phyloP scores from a whole-genome alignment of 2,329 filamentous ascomycete genomes.

The Pyrenophora teres region DNA sequence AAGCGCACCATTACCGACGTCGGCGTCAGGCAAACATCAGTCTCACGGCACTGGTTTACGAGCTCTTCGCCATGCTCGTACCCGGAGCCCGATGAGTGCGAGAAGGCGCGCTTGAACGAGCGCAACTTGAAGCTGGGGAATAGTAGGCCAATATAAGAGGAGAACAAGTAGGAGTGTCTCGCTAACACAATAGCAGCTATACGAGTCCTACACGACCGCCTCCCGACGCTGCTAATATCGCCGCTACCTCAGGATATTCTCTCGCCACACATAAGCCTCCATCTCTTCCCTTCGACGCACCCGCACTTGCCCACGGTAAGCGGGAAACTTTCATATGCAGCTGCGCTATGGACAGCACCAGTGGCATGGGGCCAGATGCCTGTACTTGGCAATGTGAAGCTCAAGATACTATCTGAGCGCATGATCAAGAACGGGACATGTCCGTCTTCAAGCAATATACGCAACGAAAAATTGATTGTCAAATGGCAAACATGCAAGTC shows the following conservation, averaged over 20 bases:
- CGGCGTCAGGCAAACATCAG: constrained; percentile 36
- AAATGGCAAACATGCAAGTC: constrained; percentile 77
- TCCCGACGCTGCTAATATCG: constrained; percentile 64
- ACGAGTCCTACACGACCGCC: constrained; percentile 63
- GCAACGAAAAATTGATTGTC: constrained; percentile 83
- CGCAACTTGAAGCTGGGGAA: constrained; percentile 66
- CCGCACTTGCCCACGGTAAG: constrained; percentile 91
- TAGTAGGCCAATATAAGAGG: constrained; percentile 51
- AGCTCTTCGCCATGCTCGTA: constrained; percentile 42
- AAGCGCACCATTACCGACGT: constrained; percentile 42
- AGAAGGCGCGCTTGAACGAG: constrained; percentile 60
- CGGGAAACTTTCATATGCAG: constrained; percentile 86
- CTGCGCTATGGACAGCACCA: constrained; percentile 93
- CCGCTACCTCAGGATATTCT: constrained; percentile 66
- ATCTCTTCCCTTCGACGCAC: constrained; percentile 74
- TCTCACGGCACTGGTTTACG: constrained; percentile 52
- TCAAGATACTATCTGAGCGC: constrained; percentile 87
- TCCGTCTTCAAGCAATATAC: constrained; percentile 43
- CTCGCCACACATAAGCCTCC: constrained; percentile 64
- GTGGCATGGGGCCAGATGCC: constrained; percentile 95
- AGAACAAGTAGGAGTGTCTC: not conserved
- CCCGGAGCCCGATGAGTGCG: constrained; percentile 35
- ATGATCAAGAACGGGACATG: constrained; percentile 67
- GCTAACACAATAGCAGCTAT: constrained; percentile 53
- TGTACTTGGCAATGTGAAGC: constrained; percentile 83